phyloP scores from a whole-genome alignment of 2,329 filamentous ascomycete genomes.

The Trichoderma hamatum region DNA sequence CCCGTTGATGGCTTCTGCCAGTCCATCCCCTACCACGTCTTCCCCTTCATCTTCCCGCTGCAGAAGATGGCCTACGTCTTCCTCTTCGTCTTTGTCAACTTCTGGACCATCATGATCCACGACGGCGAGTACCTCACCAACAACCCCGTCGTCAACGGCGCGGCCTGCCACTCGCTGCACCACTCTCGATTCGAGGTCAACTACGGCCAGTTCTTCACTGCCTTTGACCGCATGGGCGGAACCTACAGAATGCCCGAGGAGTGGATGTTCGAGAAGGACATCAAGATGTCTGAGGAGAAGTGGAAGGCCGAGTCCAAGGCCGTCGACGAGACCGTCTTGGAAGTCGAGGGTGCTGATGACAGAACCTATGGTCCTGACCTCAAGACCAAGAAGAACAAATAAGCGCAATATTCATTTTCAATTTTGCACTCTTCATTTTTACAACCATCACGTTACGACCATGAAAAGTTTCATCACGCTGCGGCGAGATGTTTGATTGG shows the following conservation, averaged over 20 bases:
- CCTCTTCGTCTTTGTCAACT: conserved; percentile 89
- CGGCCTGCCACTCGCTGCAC: conserved; percentile 82
- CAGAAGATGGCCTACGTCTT: conserved; percentile 87
- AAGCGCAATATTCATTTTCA: not conserved
- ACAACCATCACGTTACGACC: not conserved
- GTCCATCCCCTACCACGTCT: conserved; percentile 88
- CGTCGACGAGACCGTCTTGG: conserved; percentile 74
- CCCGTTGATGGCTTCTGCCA: conserved; percentile 89
- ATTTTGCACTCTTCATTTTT: conserved; percentile 4
- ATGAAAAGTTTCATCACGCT: conserved; percentile 9
- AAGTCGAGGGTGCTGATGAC: conserved; percentile 65
- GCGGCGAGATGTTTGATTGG: conserved; percentile 1
- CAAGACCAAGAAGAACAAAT: conserved; percentile 51
- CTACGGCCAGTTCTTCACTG: conserved; percentile 91
- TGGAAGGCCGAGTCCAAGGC: conserved; percentile 78
- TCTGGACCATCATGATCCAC: conserved; percentile 96
- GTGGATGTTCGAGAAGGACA: conserved; percentile 82
- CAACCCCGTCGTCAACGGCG: conserved; percentile 89
- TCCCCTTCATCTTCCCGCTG: conserved; percentile 88
- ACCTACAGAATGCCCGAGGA: conserved; percentile 86
- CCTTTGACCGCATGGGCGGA: conserved; percentile 86
- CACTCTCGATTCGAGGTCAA: conserved; percentile 67
- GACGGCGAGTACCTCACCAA: conserved; percentile 94
- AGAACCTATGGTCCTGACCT: conserved; percentile 48
- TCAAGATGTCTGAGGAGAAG: conserved; percentile 79